A percentile compares a stretch with the other conserved stretches of the same genome.
phyloP scores from a whole-genome alignment of 805 yeast genomes.

The Clavispora vitiphila region DNA sequence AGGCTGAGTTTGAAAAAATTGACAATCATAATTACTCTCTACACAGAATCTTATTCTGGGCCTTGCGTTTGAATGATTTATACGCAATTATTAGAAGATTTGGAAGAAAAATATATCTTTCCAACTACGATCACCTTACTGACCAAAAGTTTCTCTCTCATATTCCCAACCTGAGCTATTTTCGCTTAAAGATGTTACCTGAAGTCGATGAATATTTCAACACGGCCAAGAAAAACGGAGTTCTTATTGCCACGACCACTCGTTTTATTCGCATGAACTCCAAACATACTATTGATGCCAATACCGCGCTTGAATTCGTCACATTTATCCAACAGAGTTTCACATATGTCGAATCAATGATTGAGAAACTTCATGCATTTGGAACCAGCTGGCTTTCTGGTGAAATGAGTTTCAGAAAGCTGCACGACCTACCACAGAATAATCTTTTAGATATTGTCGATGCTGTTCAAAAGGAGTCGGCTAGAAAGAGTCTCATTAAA shows the following conservation, averaged over 20 bases:
- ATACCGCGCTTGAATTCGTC: conserved; percentile 33
- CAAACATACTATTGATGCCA: conserved; percentile 27
- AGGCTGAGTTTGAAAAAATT: conserved; percentile 9
- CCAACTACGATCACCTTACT: conserved; percentile 39
- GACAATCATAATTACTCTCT: conserved; percentile 37
- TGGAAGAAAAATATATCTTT: conserved; percentile 43
- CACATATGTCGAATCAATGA: conserved; percentile 23
- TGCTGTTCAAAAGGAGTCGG: conserved; percentile 2
- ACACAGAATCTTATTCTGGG: conserved; percentile 43
- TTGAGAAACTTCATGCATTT: conserved; percentile 32
- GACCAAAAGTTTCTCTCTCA: conserved; percentile 35
- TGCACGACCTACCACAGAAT: conserved; percentile 25
- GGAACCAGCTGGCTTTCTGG: conserved; percentile 39
- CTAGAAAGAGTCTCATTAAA: background rate
- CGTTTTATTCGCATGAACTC: conserved; percentile 42
- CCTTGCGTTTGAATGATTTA: conserved; percentile 46
- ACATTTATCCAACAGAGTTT: conserved; percentile 40
- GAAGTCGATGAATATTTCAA: conserved; percentile 36
- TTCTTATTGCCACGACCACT: conserved; percentile 44
- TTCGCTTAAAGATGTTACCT: conserved; percentile 12
- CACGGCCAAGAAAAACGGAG: conserved; percentile 44
- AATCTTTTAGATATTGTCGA: conserved; percentile 17
- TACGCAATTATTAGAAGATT: conserved; percentile 42
- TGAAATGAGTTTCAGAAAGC: conserved; percentile 38
- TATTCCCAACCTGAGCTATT: conserved; percentile 19